Evolutionary conservation across 2,329 filamentous ascomycete species (phyloP).

Genomic region (Aspergillus viridinutans): DNA sequence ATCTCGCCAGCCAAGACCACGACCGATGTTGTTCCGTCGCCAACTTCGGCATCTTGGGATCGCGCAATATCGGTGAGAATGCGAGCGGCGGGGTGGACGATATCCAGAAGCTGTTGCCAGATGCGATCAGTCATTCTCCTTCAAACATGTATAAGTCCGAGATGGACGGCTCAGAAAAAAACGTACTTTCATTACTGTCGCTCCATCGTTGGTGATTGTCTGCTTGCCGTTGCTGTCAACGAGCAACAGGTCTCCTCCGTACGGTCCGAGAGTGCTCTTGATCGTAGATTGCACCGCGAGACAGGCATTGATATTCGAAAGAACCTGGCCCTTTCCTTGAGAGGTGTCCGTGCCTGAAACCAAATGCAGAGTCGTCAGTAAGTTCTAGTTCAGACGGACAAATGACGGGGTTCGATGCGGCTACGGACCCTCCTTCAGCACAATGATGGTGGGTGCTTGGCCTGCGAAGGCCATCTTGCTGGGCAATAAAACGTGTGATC

Average conservation of each 20-base stretch:
- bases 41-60: conserved; percentile 98
- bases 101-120: conserved; percentile 75
- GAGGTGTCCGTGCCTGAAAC: conserved; percentile 85
- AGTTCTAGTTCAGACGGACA: conserved; percentile 17
- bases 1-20: conserved; percentile 97
- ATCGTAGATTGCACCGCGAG: conserved; percentile 93
- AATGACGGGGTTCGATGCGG: conserved; percentile 23
- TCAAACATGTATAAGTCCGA: background rate
- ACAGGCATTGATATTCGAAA: conserved; percentile 98
- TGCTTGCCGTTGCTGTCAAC: conserved; percentile 93
- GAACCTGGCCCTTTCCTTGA: conserved; percentile 91
- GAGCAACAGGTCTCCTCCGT: conserved; percentile 92
- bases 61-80: conserved; percentile 97
- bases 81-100: conserved; percentile 93
- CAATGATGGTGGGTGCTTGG: conserved; percentile 95
- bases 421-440: conserved; percentile 87
- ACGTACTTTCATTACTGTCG: conserved; percentile 94
- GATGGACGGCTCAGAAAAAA: background rate
- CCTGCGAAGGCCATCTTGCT: conserved; percentile 86
- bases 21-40: conserved; percentile 95
- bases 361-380: conserved; percentile 23
- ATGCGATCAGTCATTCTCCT: conserved; percentile 5
- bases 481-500: conserved; percentile 20
- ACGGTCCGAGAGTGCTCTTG: conserved; percentile 91
- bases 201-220: conserved; percentile 98